Evolutionary conservation across 2,329 filamentous ascomycete species (phyloP), one percentile per base, ranked within the genome.

Genomic region (Ophiocordyceps camponoti-floridani): DNA sequence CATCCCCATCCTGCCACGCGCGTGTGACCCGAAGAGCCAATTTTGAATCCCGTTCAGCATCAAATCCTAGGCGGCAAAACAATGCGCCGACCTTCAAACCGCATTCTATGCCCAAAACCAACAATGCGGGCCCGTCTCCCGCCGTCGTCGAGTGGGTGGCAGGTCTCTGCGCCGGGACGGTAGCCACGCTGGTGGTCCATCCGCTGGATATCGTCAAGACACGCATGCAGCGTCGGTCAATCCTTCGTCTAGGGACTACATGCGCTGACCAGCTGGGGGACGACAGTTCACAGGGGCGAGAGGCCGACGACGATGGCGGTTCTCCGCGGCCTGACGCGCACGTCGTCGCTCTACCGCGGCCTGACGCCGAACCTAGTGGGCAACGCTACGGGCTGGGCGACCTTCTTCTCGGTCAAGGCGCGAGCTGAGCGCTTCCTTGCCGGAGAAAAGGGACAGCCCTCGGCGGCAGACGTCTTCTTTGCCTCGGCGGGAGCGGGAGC

Each of bases 201-300:
- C 91, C 91, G 30, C 77, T 98, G 48, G 91, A 98, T 65, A 79
- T 98, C 50, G 79, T 96, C 59, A 98, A 98, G 71, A 96, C 89
- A 48, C 82, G 91, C 50, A 78, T 98, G 58, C 91, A 98, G 67
- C 79, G 84, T 87, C 66, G 47, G 66, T 58, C 11, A 42, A 75
- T 73, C 79, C 52, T 35, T 35, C 11, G 13, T 35, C 9, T 35
- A 14, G 30, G 30, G 30, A 2, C 23, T n/a, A 31, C n/a, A 6
- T 23, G 41, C 26, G n/a, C 3, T n/a, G 6, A 14, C 3, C 16
- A 4, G 26, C 23, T 27, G 12, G 31, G 14, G 31, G 2, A 13
- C 4, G 9, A 37, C 33, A 37, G 33, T 37, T n/a, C 33, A 37
- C 33, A 14, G 33, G 6, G 33, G 33, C 33, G 16, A 37, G 28